A percentile compares a stretch with the other conserved stretches of the same genome.
Conservation (phyloP, 352 stramenopile genomes). For the Pythium apleroticum region DNA sequence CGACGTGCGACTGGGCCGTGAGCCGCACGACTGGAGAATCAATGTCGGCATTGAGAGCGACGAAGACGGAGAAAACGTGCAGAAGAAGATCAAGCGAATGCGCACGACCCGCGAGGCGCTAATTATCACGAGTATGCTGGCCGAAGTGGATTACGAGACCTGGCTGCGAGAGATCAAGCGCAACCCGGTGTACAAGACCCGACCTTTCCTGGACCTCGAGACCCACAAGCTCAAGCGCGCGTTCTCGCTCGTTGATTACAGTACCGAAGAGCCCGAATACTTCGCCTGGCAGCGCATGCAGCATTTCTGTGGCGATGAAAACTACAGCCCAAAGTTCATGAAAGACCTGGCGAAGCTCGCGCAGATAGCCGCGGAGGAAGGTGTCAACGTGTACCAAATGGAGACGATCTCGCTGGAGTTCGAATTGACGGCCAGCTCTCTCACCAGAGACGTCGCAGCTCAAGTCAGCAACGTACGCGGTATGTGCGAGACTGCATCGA, state of each 20-base stretch:
- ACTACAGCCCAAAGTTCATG: neutral
- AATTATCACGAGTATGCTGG: neutral
- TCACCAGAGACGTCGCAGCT: neutral
- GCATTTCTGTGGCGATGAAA: neutral
- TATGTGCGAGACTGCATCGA: neutral
- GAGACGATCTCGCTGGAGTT: neutral
- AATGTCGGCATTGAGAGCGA: neutral
- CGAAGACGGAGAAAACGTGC: neutral
- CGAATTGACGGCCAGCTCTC: neutral
- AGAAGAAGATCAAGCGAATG: neutral
- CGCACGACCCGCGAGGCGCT: neutral
- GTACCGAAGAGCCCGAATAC: neutral
- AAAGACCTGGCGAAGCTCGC: neutral
- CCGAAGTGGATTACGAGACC: neutral
- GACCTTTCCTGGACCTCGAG: neutral
- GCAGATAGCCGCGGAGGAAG: neutral
- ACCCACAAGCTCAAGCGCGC: neutral
- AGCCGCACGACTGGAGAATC: neutral
- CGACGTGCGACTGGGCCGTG: neutral
- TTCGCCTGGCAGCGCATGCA: neutral
- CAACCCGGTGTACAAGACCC: neutral
- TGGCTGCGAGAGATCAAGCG: neutral
- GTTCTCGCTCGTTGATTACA: neutral
- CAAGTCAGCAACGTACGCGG: neutral
- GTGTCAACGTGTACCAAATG: neutral